Percentiles rank a stretch among this genome's conserved stretches.
Conservation (phyloP, 805 yeast genomes). For the Lipomyces japonicus region DNA sequence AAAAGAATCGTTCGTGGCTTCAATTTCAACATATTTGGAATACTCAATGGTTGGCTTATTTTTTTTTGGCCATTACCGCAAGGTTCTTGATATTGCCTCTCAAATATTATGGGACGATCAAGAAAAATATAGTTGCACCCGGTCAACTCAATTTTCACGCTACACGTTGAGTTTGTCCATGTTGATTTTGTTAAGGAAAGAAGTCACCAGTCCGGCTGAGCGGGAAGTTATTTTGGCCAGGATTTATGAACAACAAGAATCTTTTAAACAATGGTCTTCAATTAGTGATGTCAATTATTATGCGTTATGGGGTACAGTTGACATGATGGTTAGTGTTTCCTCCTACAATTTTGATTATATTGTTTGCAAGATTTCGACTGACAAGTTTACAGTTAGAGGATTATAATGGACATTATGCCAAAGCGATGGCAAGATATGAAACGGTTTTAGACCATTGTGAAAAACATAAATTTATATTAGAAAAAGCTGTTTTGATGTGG, state of each 20-base stretch:
- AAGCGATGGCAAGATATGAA: slow-evolving; percentile 13
- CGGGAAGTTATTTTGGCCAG: slow-evolving; percentile 20
- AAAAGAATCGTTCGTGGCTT: slow-evolving; percentile 2
- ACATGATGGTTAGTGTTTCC: slow-evolving; percentile 11
- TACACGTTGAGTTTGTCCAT: slow-evolving; percentile 14
- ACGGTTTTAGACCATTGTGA: slow-evolving; percentile 4
- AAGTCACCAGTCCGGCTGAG: background rate
- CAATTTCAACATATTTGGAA: slow-evolving; percentile 6
- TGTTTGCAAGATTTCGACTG: background rate
- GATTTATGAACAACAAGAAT: slow-evolving; percentile 7
- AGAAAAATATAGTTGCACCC: slow-evolving; percentile 1
- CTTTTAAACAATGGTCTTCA: slow-evolving; percentile 1
- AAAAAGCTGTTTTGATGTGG: slow-evolving; percentile 3
- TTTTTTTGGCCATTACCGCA: slow-evolving; percentile 14
- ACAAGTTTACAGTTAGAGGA: slow-evolving; percentile 12
- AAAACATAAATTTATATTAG: slow-evolving; percentile 2
- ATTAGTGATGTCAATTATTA: background rate
- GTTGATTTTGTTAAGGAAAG: slow-evolving; percentile 2
- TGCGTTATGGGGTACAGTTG: slow-evolving; percentile 11
- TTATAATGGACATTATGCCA: slow-evolving; percentile 12
- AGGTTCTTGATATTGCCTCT: slow-evolving; percentile 9
- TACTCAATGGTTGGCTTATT: slow-evolving; percentile 17
- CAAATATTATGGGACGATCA: background rate
- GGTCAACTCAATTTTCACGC: slow-evolving; percentile 9
- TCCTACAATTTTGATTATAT: background rate